Evolutionary conservation across 768 basidiomycete species (phyloP), one percentile per base, ranked within the genome.

Genomic region (Roridomyces roridus): DNA sequence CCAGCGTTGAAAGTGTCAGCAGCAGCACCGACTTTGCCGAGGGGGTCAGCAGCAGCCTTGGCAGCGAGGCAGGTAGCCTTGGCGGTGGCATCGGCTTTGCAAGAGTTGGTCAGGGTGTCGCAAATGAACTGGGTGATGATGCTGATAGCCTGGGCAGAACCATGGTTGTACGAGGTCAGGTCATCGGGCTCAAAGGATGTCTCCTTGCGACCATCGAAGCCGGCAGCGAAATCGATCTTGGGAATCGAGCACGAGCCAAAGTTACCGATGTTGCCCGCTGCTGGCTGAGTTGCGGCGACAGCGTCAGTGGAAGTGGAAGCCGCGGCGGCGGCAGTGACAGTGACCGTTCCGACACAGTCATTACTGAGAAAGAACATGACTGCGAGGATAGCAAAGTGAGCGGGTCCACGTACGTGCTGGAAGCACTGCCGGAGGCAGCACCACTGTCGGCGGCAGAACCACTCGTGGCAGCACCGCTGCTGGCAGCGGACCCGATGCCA

Each of bases 1-100:
- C 69, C 79, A 17, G 73, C 75, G 70, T 88, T 87, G 78, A 87
- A 88, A 5, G 74, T 79, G 67, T 87, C 86, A 15, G 86, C 85
- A 62, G 85, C 82, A 11, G 72, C 78, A 60, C 86, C 86, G 26
- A 75, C 76, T 57, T 72, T 74, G 6, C 74, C 72, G 1, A 76
- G 44, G 9, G 71, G 71, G 51, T 68, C 66, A 17, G 83, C 83
- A 48, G 81, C 80, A 28, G 74, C 58, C 39, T 67, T 42, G 9
- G 80, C 81, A 7, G 57, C 62, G 2, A 64, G 67, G 55, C 85
- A 87, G 9, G 81, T 82, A 21, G 68, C 72, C 66, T 81, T 77
- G 3, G 84, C 84, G 11, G 79, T 79, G 46, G 75, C 72, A 62
- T 87, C 80, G 6, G 85, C 84, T 17, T 72, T 75, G 66, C 85